Conservation (phyloP, 306 rosid genomes). For the Rosa persica region DNA sequence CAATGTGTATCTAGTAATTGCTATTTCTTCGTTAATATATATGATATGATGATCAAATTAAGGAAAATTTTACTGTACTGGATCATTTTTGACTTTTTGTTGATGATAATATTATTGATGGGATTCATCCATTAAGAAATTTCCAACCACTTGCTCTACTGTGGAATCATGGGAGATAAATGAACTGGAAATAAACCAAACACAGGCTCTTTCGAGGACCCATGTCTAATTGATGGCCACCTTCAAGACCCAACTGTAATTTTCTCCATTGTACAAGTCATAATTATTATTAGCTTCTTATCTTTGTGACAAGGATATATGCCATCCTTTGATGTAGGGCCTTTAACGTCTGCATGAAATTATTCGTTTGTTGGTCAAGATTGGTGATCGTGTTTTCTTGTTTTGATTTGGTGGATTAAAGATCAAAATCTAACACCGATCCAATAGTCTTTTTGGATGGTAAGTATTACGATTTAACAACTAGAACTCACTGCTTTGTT, state of each 20-base stretch:
- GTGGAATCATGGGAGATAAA: neutral
- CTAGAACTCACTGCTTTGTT: neutral
- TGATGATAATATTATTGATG: neutral
- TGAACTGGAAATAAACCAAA: neutral
- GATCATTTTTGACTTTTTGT: neutral
- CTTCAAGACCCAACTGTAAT: neutral
- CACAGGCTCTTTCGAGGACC: neutral
- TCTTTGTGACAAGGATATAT: neutral
- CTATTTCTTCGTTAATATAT: neutral
- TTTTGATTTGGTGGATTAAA: neutral
- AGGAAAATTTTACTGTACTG: neutral
- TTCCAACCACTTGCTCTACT: neutral
- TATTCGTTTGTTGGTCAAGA: neutral
- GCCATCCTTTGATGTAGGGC: neutral
- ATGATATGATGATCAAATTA: slow-evolving; percentile 1
- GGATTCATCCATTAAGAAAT: neutral
- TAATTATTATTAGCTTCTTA: neutral
- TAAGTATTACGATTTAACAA: neutral
- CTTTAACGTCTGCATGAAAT: neutral
- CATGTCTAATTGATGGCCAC: neutral
- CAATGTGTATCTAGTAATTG: slow-evolving; percentile 11
- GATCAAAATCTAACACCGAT: neutral
- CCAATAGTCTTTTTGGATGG: neutral
- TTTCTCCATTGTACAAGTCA: neutral
- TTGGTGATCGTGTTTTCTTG: neutral